These are phyloP conservation scores for Taxawa tesnikishii DNA, from an alignment of 2,329 filamentous ascomycete genomes.

Conservation along the genomic window DNA sequence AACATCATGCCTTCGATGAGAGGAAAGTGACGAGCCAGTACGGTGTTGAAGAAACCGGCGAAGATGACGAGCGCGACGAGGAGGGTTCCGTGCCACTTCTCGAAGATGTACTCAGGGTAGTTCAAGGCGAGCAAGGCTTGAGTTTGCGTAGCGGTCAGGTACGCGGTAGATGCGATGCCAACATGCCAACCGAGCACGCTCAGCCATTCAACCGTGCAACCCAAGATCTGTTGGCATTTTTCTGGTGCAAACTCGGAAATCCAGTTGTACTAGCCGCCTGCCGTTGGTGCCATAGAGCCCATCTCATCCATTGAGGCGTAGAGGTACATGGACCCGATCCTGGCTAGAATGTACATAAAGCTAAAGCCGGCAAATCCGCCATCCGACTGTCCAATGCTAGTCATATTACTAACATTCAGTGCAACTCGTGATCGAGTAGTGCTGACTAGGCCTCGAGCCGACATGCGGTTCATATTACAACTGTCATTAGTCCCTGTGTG, in stretches of 20 bases:
- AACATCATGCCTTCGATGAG: slow-evolving; percentile 22
- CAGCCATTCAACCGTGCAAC: slow-evolving; percentile 23
- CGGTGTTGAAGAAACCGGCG: slow-evolving; percentile 23
- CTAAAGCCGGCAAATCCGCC: slow-evolving; percentile 7
- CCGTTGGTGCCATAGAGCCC: slow-evolving; percentile 29
- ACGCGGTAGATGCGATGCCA: slow-evolving; percentile 9
- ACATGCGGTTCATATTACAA: no score
- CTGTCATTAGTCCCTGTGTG: no score
- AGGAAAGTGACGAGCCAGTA: slow-evolving; percentile 19
- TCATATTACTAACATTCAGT: no score
- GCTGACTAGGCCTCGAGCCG: no score
- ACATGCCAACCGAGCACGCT: slow-evolving; percentile 25
- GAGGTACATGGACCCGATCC: slow-evolving; percentile 15
- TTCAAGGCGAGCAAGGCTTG: slow-evolving; percentile 22
- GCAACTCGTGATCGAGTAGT: no score
- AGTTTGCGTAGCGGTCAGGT: slow-evolving; percentile 11
- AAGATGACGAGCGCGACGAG: slow-evolving; percentile 22
- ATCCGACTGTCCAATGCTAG: slow-evolving; percentile 5
- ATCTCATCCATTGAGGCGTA: slow-evolving; percentile 23
- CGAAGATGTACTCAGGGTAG: slow-evolving; percentile 17
- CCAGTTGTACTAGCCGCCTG: slow-evolving; percentile 17
- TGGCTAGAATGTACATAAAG: slow-evolving; percentile 14
- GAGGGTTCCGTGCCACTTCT: slow-evolving; percentile 27
- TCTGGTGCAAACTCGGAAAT: slow-evolving; percentile 9
- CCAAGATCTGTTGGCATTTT: slow-evolving; percentile 10